A percentile compares a stretch with the other conserved stretches of the same genome.
phyloP scores from a whole-genome alignment of 1,284 basidiomycete genomes.

The Cyathus olla region DNA sequence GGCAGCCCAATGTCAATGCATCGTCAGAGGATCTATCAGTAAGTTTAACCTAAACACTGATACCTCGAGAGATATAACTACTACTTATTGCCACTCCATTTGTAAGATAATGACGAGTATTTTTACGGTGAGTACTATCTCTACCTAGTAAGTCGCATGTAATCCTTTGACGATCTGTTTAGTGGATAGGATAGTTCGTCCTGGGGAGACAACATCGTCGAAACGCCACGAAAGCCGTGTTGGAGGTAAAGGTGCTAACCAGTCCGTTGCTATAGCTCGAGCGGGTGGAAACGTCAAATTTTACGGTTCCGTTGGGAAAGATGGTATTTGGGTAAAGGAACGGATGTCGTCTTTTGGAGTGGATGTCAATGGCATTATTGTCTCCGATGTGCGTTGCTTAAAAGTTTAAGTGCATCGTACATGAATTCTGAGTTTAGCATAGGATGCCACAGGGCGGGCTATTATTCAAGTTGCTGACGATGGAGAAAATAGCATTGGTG shows the following conservation, averaged over 20 bases:
- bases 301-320: conserved; percentile 60
- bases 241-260: conserved; percentile 72
- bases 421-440: not conserved
- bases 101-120: conserved; percentile 66
- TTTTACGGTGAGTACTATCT: conserved; percentile 55
- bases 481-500: conserved; percentile 72
- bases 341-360: conserved; percentile 51
- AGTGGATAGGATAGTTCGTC: conserved; percentile 63
- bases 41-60: conserved; percentile 23
- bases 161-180: not conserved
- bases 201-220: conserved; percentile 69
- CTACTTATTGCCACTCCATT: too few species aligned
- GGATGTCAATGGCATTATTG: conserved; percentile 46
- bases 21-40: conserved; percentile 69
- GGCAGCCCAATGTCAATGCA: conserved; percentile 35
- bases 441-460: conserved; percentile 66
- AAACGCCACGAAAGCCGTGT: conserved; percentile 54
- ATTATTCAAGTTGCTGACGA: conserved; percentile 65
- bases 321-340: conserved; percentile 58
- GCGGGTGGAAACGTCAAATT: conserved; percentile 58
- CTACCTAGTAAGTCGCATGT: not conserved
- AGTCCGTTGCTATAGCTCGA: conserved; percentile 63
- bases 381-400: conserved; percentile 36
- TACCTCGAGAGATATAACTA: not conserved
- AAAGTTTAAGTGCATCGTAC: not conserved